phyloP scores from a whole-genome alignment of 2,329 filamentous ascomycete species.

The Thielaviopsis musarum region DNA sequence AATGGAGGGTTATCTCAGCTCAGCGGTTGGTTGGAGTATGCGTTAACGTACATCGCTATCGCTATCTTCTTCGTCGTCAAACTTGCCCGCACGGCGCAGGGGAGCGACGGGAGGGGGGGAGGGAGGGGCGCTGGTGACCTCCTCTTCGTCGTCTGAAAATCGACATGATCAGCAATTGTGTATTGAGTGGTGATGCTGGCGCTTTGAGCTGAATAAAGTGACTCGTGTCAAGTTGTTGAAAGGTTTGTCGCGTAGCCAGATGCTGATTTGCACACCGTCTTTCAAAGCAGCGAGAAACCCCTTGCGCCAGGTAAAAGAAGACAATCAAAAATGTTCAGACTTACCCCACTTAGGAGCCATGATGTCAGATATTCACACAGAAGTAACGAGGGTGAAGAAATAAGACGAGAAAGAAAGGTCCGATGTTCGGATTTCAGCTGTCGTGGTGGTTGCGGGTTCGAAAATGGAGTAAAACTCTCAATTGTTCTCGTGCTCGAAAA shows the following conservation, averaged over 20 bases:
- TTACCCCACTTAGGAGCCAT: constrained; percentile 30
- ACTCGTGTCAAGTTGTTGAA: not conserved
- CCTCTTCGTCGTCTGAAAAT: constrained; percentile 23
- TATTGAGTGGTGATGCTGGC: not conserved
- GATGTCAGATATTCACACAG: constrained; percentile 17
- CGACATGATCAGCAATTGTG: constrained; percentile 14
- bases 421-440: too few relatives aligned
- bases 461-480: not conserved
- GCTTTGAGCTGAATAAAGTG: not conserved
- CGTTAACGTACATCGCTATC: constrained; percentile 50
- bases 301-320: not conserved
- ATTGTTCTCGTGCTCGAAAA: not conserved
- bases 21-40: not conserved
- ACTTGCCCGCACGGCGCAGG: constrained; percentile 38
- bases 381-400: not conserved
- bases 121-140: constrained; percentile 21
- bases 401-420: not conserved
- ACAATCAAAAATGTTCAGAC: constrained; percentile 14
- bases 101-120: constrained; percentile 20
- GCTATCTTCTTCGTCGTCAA: constrained; percentile 81
- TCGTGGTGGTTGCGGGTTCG: not conserved
- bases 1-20: not conserved
- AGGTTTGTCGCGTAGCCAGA: too few relatives aligned
- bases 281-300: not conserved
- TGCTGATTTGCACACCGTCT: not conserved